phyloP scores from a whole-genome alignment of 768 basidiomycete genomes.

The Tephrocybe sp. region DNA sequence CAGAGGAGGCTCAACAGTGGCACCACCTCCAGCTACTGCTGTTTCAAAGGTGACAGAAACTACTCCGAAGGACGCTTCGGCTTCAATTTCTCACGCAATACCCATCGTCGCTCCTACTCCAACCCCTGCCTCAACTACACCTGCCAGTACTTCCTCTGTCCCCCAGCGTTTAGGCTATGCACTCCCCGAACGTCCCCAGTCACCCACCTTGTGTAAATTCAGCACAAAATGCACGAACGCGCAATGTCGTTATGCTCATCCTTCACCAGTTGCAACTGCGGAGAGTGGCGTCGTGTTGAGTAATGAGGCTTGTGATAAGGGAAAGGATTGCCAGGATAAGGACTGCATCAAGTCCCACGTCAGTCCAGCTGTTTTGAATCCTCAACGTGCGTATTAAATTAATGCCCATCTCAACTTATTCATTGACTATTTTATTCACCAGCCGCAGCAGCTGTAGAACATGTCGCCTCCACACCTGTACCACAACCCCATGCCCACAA shows the following conservation, averaged over 20 bases:
- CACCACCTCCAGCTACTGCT: constrained; percentile 18
- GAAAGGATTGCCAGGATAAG: constrained; percentile 86
- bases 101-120: constrained; percentile 29
- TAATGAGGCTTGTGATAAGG: constrained; percentile 89
- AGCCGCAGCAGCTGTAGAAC: constrained; percentile 31
- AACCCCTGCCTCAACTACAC: constrained; percentile 15
- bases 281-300: constrained; percentile 95
- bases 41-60: constrained; percentile 20
- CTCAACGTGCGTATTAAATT: constrained; percentile 44
- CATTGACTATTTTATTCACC: not conserved
- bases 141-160: constrained; percentile 21
- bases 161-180: constrained; percentile 46
- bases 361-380: constrained; percentile 77
- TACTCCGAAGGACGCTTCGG: constrained; percentile 11
- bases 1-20: constrained; percentile 36
- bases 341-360: constrained; percentile 93
- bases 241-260: constrained; percentile 89
- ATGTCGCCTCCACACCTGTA: constrained; percentile 33
- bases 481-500: constrained; percentile 27
- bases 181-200: constrained; percentile 76
- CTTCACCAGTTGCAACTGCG: constrained; percentile 93
- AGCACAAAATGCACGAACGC: constrained; percentile 88
- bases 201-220: constrained; percentile 93
- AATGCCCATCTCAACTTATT: not conserved
- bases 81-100: constrained; percentile 21